Evolutionary conservation across 805 yeast genomes (phyloP), one percentile per base, ranked within the genome.

Genomic region (Sporopachydermia quercuum): DNA sequence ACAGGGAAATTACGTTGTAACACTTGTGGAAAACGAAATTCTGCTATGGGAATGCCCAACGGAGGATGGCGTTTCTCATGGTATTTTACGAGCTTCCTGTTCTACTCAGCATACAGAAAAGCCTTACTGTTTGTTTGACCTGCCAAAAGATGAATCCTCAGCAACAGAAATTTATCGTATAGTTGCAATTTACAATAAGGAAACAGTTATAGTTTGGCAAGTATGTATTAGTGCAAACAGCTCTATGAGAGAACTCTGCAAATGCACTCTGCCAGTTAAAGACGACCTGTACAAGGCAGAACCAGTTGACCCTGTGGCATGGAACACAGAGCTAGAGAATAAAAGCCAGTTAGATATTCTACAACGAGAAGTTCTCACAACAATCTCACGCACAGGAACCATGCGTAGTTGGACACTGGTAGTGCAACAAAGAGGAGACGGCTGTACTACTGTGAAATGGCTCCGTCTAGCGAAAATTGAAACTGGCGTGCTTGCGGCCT

Each of bases 241-340:
- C n/a, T 16, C 14, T 13, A 19, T 36, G 5, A 11, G 6, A 16
- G 38, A 36, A n/a, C 8, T 36, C 14, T 14, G 17, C n/a, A 13
- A 8, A 6, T 36, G 16, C 14, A 19, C 14, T n/a, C 13, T 65
- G n/a, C 71, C 72, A 2, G 53, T 47, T 2, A 53, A 55, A 6
- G 56, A 58, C 2, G 62, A 56, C 1, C 57, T 70, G 2, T 63
- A 63, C 39, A 51, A 58, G n/a, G 66, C 75, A 3, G 64, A 78
- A 1, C 61, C 72, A 1, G 74, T 82, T 17, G 85, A 82, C 49
- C 85, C 89, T 0, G 84, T 77, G 2, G 75, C 75, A 3, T 68
- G 71, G 71, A 47, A 43, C 4, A 56, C 56, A 3, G 50, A 57
- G 2, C 54, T 53, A 36, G n/a, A 8, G 30, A 8, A 8, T 8